Evolutionary conservation across 768 basidiomycete species (phyloP).

Genomic region (Hebeloma cylindrosporum): DNA sequence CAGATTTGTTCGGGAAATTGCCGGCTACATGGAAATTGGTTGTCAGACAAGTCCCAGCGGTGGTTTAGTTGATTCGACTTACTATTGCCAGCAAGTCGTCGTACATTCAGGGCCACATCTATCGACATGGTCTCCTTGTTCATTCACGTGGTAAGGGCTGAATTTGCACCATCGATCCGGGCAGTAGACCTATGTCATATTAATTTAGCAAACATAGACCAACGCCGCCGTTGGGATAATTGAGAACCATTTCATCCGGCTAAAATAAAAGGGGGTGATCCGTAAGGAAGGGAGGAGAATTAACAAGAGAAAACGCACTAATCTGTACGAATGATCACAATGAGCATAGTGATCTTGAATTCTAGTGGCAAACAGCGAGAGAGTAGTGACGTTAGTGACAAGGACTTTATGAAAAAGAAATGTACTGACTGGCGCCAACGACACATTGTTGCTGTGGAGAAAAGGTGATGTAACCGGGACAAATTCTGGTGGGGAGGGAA

Average conservation of each 20-base stretch:
- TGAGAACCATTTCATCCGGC: conserved; percentile 59
- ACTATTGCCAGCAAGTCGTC: conserved; percentile 79
- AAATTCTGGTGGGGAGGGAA: conserved; percentile 2
- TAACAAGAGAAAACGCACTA: conserved; percentile 37
- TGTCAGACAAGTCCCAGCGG: conserved; percentile 2
- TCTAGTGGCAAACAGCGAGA: conserved; percentile 37
- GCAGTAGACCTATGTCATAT: conserved; percentile 55
- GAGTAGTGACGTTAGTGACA: conserved; percentile 14
- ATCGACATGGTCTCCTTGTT: no score
- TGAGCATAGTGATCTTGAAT: conserved; percentile 60
- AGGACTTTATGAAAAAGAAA: conserved; percentile 8
- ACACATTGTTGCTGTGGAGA: conserved; percentile 52
- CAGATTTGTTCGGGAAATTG: conserved; percentile 72
- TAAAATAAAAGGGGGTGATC: conserved; percentile 25
- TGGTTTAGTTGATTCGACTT: conserved; percentile 28
- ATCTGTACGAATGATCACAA: conserved; percentile 54
- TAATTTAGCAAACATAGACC: conserved; percentile 13
- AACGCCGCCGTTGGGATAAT: conserved; percentile 9
- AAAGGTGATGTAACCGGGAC: conserved; percentile 8
- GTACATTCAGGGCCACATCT: conserved; percentile 63
- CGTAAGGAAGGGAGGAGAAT: conserved; percentile 2
- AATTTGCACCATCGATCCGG: conserved; percentile 68
- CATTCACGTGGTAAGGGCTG: conserved; percentile 58
- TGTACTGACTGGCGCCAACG: conserved; percentile 63
- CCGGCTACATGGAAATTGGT: conserved; percentile 40